phyloP scores from a whole-genome alignment of 2,329 filamentous ascomycete species.

The Apiospora sp. region DNA sequence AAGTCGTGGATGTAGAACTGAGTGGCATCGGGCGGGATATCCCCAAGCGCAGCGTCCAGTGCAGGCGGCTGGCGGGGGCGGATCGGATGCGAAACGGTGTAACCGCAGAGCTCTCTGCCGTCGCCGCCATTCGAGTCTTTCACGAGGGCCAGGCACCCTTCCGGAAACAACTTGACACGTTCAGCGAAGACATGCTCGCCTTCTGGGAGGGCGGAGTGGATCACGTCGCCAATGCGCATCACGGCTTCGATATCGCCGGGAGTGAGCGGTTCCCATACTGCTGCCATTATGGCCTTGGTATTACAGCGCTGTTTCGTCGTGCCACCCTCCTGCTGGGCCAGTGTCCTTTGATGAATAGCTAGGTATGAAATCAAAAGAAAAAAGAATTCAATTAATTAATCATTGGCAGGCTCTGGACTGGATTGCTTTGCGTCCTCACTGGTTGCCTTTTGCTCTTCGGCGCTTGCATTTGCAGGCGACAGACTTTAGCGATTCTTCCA shows the following conservation, averaged over 20 bases:
- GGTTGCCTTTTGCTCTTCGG: no score
- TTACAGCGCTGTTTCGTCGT: no score
- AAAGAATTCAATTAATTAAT: no score
- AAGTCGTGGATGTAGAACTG: constrained; percentile 50
- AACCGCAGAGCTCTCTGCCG: constrained; percentile 39
- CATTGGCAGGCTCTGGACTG: no score
- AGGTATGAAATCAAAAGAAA: no score
- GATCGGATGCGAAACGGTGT: constrained; percentile 48
- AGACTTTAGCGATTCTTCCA: no score
- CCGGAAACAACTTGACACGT: constrained; percentile 44
- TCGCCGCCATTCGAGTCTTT: constrained; percentile 25
- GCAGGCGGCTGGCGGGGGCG: constrained; percentile 39
- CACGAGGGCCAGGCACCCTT: constrained; percentile 43
- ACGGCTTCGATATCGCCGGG: constrained; percentile 38
- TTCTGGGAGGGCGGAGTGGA: constrained; percentile 45
- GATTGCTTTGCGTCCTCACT: no score
- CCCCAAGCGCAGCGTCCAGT: constrained; percentile 41
- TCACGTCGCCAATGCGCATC: constrained; percentile 37
- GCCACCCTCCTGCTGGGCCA: no score
- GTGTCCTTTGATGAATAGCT: no score
- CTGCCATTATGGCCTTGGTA: constrained; percentile 15
- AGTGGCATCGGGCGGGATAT: constrained; percentile 40
- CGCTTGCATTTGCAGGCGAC: no score
- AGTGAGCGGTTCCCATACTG: constrained; percentile 40
- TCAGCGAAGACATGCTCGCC: constrained; percentile 41